A percentile compares a stretch with the other conserved stretches of the same genome.
phyloP scores from a whole-genome alignment of 2,329 filamentous ascomycete genomes.

The Ambrosiella xylebori region DNA sequence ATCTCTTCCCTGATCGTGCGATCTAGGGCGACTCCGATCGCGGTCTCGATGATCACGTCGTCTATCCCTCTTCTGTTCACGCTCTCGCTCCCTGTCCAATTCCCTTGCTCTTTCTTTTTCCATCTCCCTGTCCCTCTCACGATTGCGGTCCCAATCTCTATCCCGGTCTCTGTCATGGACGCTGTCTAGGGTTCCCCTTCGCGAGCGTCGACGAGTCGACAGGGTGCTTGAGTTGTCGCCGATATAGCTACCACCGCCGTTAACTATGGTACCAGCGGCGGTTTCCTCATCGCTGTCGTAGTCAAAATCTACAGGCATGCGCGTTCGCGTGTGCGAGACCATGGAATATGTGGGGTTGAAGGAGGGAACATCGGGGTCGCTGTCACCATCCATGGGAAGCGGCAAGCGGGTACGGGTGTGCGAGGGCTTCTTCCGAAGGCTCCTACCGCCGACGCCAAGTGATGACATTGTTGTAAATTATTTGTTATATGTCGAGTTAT shows the following conservation, averaged over 20 bases:
- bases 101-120: neutral
- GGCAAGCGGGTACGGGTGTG: slow-evolving; percentile 8
- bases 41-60: neutral
- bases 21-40: neutral
- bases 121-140: neutral
- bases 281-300: slow-evolving; percentile 11
- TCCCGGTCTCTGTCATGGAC: neutral
- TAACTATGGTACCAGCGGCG: neutral
- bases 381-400: slow-evolving; percentile 9
- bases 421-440: slow-evolving; percentile 8
- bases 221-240: slow-evolving; percentile 6
- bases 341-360: slow-evolving; percentile 8
- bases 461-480: slow-evolving; percentile 3
- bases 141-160: neutral
- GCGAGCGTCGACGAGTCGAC: slow-evolving; percentile 1
- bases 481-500: neutral
- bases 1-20: neutral
- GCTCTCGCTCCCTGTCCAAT: neutral
- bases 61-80: neutral
- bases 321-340: slow-evolving; percentile 11
- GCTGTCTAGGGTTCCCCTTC: neutral
- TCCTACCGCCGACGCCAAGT: slow-evolving; percentile 4
- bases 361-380: slow-evolving; percentile 9
- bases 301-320: slow-evolving; percentile 10
- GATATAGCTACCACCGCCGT: slow-evolving; percentile 7